Evolutionary conservation across 2,329 filamentous ascomycete genomes (phyloP).

Genomic region (Ophiobolus disseminans): DNA sequence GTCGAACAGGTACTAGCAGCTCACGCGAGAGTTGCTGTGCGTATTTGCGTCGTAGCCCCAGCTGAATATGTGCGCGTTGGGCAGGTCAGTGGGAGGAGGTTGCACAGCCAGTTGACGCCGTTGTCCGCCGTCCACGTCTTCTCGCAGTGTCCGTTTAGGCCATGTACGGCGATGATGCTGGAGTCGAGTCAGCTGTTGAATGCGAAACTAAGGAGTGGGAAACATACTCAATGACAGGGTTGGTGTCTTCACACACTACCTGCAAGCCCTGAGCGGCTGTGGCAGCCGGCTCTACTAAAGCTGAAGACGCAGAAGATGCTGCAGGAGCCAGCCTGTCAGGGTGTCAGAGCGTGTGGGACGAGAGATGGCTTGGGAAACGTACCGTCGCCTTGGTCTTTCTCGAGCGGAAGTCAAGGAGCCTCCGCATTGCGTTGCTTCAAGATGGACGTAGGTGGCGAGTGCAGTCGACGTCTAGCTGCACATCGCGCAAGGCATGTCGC

Average conservation of each 20-base stretch:
- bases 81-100: conserved; percentile 34
- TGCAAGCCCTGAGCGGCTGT: neutral
- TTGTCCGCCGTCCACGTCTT: conserved; percentile 32
- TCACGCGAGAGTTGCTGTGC: conserved; percentile 22
- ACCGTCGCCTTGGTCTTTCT: neutral
- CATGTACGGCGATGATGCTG: conserved; percentile 36
- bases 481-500: neutral
- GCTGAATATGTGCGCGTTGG: conserved; percentile 29
- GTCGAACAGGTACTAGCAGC: conserved; percentile 43
- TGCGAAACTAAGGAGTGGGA: conserved; percentile 1
- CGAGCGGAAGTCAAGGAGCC: neutral
- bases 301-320: neutral
- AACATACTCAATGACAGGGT: conserved; percentile 17
- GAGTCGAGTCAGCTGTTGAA: conserved; percentile 11
- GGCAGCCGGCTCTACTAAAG: neutral
- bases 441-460: neutral
- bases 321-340: neutral
- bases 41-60: neutral
- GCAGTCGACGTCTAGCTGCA: neutral
- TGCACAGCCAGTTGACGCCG: conserved; percentile 29
- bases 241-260: neutral
- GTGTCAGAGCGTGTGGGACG: neutral
- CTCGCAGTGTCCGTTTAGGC: conserved; percentile 31
- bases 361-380: neutral
- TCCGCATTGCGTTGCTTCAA: neutral